Base-by-base conservation (phyloP, 2,329 filamentous ascomycete species). In the Alternaria arborescens region DNA sequence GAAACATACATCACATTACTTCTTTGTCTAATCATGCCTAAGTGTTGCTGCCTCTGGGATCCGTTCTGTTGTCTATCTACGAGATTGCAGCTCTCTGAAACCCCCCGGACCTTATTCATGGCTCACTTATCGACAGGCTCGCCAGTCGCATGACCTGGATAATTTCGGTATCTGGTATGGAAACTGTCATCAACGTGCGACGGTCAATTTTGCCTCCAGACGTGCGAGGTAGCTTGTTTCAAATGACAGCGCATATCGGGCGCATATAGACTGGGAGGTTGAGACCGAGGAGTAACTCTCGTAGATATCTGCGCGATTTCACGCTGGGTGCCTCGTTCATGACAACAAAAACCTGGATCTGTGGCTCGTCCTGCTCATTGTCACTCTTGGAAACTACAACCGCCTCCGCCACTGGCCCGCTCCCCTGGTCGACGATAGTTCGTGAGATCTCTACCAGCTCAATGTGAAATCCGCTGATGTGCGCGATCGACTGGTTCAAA, bases 21-120 rank as follows among this genome's bases (percentile, higher is more conserved):
- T 50, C 53, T 48, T 53, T 67, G 12, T 65, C 67, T 7, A 28
- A 53, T 11, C 30, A 55, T 11, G 62, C 65, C 18, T 67, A 44
- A 8, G 40, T 50, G 1, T 61, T 48, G 46, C 3, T 34, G 30
- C 22, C 22, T 50, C 14, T 50, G 14, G 20, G 18, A 24, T 26
- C 32, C 14, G 4, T 18, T 24, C 11, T 46, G 8, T 18, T 36
- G 20, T 14, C 20, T 36, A 11, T 36, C 8, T 50, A n/a, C 40
- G 22, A 12, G 16, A 8, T 5, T 11, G n/a, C 46, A 50, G 1
- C 32, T 22, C 10, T 24, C 1, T 12, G 20, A 50, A 16, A n/a
- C 14, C n/a, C n/a, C 6, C 16, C 16, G 22, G 34, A 50, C 8
- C 20, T 5, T n/a, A 32, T n/a, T 67, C 63, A 32, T 44, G 30